A percentile compares a stretch with the other conserved stretches of the same genome.
phyloP scores from a whole-genome alignment of 139 green algal genomes.

The Zygnema cylindricum region DNA sequence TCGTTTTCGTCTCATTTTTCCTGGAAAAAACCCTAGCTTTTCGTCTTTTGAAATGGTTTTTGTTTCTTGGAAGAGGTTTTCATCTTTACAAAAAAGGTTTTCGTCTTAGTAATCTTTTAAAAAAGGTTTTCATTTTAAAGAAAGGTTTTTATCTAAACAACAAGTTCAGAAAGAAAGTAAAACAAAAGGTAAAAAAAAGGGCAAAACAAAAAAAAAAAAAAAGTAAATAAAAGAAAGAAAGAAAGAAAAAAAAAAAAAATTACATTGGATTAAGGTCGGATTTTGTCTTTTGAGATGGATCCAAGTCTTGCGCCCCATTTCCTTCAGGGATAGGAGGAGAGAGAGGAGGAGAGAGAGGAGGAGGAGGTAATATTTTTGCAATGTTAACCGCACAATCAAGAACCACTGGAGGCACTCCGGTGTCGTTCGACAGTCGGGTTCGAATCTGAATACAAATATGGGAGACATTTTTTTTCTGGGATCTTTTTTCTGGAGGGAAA shows the following conservation, averaged over 20 bases:
- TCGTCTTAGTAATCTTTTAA: too few relatives aligned
- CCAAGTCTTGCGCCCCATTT: not conserved
- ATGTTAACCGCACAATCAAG: not conserved
- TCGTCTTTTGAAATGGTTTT: too few relatives aligned
- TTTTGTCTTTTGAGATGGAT: not conserved
- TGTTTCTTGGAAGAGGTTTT: too few relatives aligned
- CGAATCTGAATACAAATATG: not conserved
- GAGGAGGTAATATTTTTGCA: not conserved
- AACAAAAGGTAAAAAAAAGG: too few relatives aligned
- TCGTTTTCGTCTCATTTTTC: not conserved
- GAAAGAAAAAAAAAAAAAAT: not conserved
- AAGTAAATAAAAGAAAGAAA: too few relatives aligned
- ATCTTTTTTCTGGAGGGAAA: not conserved
- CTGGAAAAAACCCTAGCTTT: too few relatives aligned
- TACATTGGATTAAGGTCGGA: not conserved
- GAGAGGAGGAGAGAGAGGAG: too few relatives aligned
- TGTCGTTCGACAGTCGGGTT: not conserved
- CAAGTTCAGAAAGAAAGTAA: too few relatives aligned
- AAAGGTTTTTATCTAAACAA: too few relatives aligned
- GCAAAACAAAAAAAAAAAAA: too few relatives aligned
- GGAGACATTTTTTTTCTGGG: not conserved
- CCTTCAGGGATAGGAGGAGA: not conserved
- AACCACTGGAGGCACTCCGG: not conserved
- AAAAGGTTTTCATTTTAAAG: too few relatives aligned
- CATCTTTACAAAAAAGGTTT: too few relatives aligned